Percentiles rank a stretch among this genome's conserved stretches.
These are phyloP conservation scores for Aureobasidium pullulans DNA, from an alignment of 2,329 filamentous ascomycete genomes.

Conservation along the genomic window DNA sequence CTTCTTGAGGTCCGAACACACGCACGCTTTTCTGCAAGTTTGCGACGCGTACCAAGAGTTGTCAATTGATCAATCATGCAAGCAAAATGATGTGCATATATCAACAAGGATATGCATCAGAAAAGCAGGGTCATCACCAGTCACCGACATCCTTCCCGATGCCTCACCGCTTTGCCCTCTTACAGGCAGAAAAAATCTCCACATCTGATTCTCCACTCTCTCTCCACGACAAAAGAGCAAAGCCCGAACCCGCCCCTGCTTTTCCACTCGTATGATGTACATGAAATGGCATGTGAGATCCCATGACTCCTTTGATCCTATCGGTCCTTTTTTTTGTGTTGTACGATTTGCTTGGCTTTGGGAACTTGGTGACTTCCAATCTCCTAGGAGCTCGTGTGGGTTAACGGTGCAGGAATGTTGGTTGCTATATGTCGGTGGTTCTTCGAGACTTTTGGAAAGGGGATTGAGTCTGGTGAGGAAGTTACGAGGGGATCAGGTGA, in stretches of 20 bases:
- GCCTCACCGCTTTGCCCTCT: neutral
- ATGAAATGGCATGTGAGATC: neutral
- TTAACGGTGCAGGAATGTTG: neutral
- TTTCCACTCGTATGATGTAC: neutral
- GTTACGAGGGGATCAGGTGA: too few species aligned
- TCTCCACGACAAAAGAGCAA: neutral
- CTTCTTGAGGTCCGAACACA: neutral
- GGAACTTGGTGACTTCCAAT: neutral
- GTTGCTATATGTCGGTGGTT: too few species aligned
- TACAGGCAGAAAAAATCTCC: neutral
- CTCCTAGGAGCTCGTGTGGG: neutral
- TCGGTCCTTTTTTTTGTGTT: neutral
- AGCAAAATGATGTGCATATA: neutral
- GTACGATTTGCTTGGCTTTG: neutral
- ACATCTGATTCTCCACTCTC: neutral
- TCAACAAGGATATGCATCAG: too few species aligned
- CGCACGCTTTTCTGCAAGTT: too few species aligned
- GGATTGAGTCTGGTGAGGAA: too few species aligned
- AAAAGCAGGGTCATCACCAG: neutral
- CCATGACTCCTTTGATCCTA: neutral
- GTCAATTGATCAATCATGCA: neutral
- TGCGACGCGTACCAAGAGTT: neutral
- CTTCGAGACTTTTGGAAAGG: too few species aligned
- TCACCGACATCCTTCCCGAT: neutral
- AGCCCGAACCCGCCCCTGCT: neutral